phyloP scores from a whole-genome alignment of 805 yeast species.

The Spencermartinsiella europaea region DNA sequence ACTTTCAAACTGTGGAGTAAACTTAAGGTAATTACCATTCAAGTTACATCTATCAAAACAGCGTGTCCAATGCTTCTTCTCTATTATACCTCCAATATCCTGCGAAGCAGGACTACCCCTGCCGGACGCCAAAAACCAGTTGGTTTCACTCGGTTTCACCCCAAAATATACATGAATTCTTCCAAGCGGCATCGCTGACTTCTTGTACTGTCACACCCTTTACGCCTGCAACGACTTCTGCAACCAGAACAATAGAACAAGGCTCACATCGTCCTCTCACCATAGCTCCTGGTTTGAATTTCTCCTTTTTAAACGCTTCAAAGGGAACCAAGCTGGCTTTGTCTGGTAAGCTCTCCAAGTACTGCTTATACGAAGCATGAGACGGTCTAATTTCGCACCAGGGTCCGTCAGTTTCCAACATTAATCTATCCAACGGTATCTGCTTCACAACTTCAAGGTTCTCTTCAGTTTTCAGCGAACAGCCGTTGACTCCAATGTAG shows the following conservation, averaged over 20 bases:
- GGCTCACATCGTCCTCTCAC: constrained; percentile 92
- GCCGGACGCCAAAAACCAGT: too few species aligned
- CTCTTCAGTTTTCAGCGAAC: constrained; percentile 76
- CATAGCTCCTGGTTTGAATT: constrained; percentile 41
- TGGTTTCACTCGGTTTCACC: too few species aligned
- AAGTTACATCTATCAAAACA: too few species aligned
- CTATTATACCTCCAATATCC: too few species aligned
- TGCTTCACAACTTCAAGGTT: constrained; percentile 58
- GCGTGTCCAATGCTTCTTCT: too few species aligned
- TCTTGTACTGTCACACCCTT: constrained; percentile 39
- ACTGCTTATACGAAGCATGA: constrained; percentile 61
- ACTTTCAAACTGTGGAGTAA: too few species aligned
- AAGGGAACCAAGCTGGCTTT: constrained; percentile 42
- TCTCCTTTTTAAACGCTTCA: constrained; percentile 61
- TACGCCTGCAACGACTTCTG: constrained; percentile 56
- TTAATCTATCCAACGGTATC: constrained; percentile 65
- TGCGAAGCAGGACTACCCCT: too few species aligned
- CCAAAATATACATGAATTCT: constrained; percentile 38
- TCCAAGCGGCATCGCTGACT: constrained; percentile 47
- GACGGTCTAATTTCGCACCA: constrained; percentile 94
- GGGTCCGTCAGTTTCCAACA: constrained; percentile 96
- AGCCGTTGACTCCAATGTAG: constrained; percentile 84
- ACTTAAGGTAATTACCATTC: too few species aligned
- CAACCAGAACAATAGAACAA: constrained; percentile 75
- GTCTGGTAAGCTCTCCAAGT: constrained; percentile 34